Percentiles rank a stretch among this genome's conserved stretches.
Evolutionary conservation across 106 monocot species (phyloP).

Genomic region (Ottelia alismoides): DNA sequence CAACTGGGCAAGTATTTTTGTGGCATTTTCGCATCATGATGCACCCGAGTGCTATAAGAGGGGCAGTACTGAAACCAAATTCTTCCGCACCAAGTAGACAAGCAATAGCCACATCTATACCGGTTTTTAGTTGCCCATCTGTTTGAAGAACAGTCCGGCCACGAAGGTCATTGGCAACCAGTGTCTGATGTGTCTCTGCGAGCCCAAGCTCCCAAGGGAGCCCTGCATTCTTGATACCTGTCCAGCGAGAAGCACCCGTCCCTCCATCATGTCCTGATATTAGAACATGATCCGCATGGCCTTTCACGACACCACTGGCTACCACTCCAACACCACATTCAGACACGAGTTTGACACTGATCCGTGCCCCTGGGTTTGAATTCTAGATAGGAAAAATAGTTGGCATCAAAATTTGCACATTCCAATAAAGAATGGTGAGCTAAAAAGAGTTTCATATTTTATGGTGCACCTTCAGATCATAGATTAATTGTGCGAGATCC

Average conservation of each 20-base stretch:
- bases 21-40: constrained; percentile 99
- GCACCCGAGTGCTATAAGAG: constrained; percentile 88
- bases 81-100: constrained; percentile 91
- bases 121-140: constrained; percentile 91
- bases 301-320: constrained; percentile 95
- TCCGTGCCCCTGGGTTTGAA: constrained; percentile 71
- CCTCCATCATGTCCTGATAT: constrained; percentile 97
- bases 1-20: constrained; percentile 86
- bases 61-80: constrained; percentile 94
- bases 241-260: constrained; percentile 93
- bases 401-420: neutral
- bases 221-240: constrained; percentile 89
- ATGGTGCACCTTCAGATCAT: constrained; percentile 79
- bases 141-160: constrained; percentile 88
- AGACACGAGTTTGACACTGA: constrained; percentile 93
- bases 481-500: constrained; percentile 89
- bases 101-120: constrained; percentile 87
- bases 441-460: neutral
- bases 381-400: constrained; percentile 42
- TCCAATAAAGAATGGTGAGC: neutral
- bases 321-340: constrained; percentile 94
- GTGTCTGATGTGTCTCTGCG: constrained; percentile 91
- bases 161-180: constrained; percentile 87
- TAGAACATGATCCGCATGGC: constrained; percentile 90
- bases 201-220: constrained; percentile 98